phyloP scores from a whole-genome alignment of 208 protist genomes.

The Acanthamoeba royreba region DNA sequence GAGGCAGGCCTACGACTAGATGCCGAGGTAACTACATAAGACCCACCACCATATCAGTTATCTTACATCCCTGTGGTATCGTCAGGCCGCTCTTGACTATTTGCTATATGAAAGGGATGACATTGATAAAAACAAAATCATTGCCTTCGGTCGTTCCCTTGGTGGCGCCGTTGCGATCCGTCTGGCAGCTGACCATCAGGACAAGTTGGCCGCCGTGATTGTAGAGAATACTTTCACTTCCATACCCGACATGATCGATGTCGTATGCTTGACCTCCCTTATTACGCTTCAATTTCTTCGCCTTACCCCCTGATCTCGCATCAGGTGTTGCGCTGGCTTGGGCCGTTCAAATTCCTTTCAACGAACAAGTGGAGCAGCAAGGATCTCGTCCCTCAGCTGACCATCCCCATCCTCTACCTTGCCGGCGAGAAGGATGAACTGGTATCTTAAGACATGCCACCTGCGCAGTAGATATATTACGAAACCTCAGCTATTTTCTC shows the following conservation, averaged over 20 bases:
- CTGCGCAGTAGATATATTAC: no score
- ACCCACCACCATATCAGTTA: not conserved
- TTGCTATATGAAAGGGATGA: not conserved
- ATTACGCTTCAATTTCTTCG: no score
- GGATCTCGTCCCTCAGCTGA: not conserved
- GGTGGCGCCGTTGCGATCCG: conserved; percentile 53
- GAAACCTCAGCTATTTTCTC: no score
- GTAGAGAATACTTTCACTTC: conserved; percentile 59
- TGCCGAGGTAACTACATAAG: not conserved
- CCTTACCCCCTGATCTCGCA: no score
- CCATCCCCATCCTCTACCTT: conserved; percentile 38
- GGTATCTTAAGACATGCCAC: not conserved
- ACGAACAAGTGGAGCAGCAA: conserved; percentile 47
- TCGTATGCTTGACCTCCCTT: not conserved
- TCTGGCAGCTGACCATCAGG: not conserved
- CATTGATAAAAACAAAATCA: conserved; percentile 30
- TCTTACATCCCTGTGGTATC: not conserved
- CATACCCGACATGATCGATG: conserved; percentile 60
- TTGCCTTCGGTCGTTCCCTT: conserved; percentile 55
- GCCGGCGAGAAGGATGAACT: conserved; percentile 49
- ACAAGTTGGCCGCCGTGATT: conserved; percentile 46
- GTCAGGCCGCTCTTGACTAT: conserved; percentile 29
- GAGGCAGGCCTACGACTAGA: conserved; percentile 45
- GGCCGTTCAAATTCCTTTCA: conserved; percentile 47
- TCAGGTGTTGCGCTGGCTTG: conserved; percentile 2